phyloP scores from a whole-genome alignment of 768 basidiomycete species.

The Trametes cinnabarina region DNA sequence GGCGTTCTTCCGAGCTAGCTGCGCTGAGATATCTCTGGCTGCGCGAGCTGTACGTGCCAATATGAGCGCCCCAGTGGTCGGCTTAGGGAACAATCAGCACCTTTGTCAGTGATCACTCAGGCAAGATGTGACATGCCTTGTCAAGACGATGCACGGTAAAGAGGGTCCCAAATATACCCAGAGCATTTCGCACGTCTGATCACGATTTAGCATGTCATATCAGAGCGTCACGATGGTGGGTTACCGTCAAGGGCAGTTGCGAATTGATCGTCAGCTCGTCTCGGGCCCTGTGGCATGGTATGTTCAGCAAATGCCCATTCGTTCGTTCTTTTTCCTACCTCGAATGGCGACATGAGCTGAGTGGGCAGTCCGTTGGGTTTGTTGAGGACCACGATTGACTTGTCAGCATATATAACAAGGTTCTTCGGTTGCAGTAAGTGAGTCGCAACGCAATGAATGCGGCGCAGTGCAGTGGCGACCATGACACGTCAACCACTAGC shows the following conservation, averaged over 20 bases:
- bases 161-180: background rate
- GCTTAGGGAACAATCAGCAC: background rate
- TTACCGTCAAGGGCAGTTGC: background rate
- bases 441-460: no score
- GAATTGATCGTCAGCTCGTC: background rate
- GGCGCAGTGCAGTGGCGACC: background rate
- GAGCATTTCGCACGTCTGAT: background rate
- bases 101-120: background rate
- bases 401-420: conserved; percentile 8
- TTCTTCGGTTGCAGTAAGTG: background rate
- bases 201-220: no score
- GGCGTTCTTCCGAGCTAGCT: background rate
- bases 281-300: no score
- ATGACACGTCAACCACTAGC: background rate
- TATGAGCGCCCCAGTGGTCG: conserved; percentile 1
- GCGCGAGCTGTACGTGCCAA: background rate
- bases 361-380: conserved; percentile 6
- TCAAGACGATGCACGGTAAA: conserved; percentile 10
- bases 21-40: background rate
- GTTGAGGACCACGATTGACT: conserved; percentile 1
- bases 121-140: background rate
- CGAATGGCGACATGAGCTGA: background rate
- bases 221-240: no score
- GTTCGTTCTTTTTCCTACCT: no score
- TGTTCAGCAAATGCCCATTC: no score